A percentile compares a stretch with the other conserved stretches of the same genome.
Conservation (phyloP, 306 rosid species). For the Castanospermum australe region DNA sequence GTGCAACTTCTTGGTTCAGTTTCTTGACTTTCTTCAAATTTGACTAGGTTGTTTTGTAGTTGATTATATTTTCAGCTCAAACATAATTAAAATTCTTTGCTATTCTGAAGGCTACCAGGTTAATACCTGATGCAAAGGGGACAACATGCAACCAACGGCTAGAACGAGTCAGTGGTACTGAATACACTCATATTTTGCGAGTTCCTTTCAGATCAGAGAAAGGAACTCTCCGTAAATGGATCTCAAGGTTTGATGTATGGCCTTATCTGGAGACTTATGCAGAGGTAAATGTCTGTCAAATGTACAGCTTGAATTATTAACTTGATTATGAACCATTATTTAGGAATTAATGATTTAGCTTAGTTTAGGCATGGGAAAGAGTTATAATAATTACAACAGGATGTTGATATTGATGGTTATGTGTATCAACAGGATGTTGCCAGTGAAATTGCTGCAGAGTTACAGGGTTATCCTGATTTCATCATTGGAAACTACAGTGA, state of each 20-base stretch:
- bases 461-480: conserved; percentile 82
- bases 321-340: not conserved
- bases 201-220: conserved; percentile 86
- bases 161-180: conserved; percentile 90
- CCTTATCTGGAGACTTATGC: conserved; percentile 90
- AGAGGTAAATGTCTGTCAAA: conserved; percentile 53
- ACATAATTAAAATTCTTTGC: not conserved
- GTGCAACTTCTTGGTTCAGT: conserved; percentile 27
- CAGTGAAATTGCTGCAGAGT: conserved; percentile 76
- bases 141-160: conserved; percentile 92
- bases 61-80: not conserved
- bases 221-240: conserved; percentile 83
- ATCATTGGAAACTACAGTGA: conserved; percentile 97
- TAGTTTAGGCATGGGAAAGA: not conserved
- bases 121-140: conserved; percentile 92
- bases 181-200: conserved; percentile 76
- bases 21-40: conserved; percentile 2
- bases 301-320: not conserved
- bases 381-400: not conserved
- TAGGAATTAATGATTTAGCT: not conserved
- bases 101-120: conserved; percentile 62
- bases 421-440: conserved; percentile 68
- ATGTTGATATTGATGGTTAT: conserved; percentile 19
- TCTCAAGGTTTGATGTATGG: conserved; percentile 97
- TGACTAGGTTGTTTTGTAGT: not conserved